Conservation (phyloP, 805 yeast species). For the Candida cerambycidarum region DNA sequence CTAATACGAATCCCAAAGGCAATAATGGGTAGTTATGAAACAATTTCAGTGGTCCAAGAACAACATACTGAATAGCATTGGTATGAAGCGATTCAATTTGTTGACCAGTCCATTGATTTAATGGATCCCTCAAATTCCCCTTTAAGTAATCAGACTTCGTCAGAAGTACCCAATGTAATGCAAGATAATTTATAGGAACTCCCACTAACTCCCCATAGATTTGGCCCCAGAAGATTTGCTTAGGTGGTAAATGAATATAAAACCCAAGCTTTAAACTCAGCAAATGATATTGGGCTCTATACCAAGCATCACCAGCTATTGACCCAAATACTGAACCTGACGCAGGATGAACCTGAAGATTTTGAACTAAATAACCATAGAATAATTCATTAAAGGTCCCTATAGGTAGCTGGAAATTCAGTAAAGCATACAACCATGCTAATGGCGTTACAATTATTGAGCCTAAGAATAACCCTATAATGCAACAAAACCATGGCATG, state of each 20-base stretch:
- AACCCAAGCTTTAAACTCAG: constrained; percentile 45
- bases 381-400: constrained; percentile 52
- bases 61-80: constrained; percentile 53
- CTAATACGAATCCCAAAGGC: constrained; percentile 46
- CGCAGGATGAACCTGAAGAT: constrained; percentile 39
- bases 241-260: constrained; percentile 55
- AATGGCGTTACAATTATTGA: constrained; percentile 48
- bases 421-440: constrained; percentile 49
- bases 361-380: constrained; percentile 47
- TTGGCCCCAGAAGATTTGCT: constrained; percentile 49
- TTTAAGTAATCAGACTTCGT: constrained; percentile 38
- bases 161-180: constrained; percentile 47
- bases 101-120: constrained; percentile 56
- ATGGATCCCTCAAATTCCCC: constrained; percentile 40
- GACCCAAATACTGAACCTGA: constrained; percentile 51
- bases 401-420: constrained; percentile 52
- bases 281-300: constrained; percentile 43
- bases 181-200: constrained; percentile 50
- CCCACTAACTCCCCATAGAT: constrained; percentile 53
- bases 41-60: constrained; percentile 47
- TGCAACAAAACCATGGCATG: constrained; percentile 45
- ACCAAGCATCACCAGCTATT: constrained; percentile 56
- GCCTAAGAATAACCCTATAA: constrained; percentile 46
- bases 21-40: constrained; percentile 43
- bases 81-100: constrained; percentile 40